Conservation (phyloP, 306 rosid genomes). For the Dryas alaskensis region DNA sequence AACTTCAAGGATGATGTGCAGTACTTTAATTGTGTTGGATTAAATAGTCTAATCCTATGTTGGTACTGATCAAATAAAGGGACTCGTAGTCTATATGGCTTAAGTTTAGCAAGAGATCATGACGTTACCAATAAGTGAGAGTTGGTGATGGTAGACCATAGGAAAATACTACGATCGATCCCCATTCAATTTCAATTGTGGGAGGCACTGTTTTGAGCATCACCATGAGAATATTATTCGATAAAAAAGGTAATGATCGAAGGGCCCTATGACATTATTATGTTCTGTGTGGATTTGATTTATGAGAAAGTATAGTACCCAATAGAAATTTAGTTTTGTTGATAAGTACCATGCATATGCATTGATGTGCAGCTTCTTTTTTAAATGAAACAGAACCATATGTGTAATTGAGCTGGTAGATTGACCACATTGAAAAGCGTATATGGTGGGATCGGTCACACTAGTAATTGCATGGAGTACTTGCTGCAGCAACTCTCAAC, state of each 20-base stretch:
- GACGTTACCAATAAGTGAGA: not conserved
- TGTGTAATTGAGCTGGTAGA: not conserved
- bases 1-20: too few species aligned
- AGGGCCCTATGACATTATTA: slow-evolving; percentile 13
- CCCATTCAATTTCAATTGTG: slow-evolving; percentile 21
- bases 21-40: too few species aligned
- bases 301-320: not conserved
- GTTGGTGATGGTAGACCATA: too few species aligned
- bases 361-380: slow-evolving; percentile 18
- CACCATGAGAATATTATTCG: not conserved
- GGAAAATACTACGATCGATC: not conserved
- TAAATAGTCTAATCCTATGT: too few species aligned
- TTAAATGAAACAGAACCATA: slow-evolving; percentile 9
- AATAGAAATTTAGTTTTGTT: not conserved
- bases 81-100: not conserved
- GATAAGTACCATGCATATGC: not conserved
- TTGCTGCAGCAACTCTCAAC: too few species aligned
- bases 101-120: slow-evolving; percentile 1
- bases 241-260: not conserved
- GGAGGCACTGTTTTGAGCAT: slow-evolving; percentile 32
- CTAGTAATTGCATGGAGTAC: too few species aligned
- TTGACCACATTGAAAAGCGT: not conserved
- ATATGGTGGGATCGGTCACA: too few species aligned
- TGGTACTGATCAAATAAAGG: too few species aligned
- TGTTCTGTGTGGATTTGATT: not conserved